Percentiles rank a stretch among this genome's conserved stretches.
These are phyloP conservation scores for Hypericum perforatum DNA, from an alignment of 345 rosid genomes.

Conservation along the genomic window DNA sequence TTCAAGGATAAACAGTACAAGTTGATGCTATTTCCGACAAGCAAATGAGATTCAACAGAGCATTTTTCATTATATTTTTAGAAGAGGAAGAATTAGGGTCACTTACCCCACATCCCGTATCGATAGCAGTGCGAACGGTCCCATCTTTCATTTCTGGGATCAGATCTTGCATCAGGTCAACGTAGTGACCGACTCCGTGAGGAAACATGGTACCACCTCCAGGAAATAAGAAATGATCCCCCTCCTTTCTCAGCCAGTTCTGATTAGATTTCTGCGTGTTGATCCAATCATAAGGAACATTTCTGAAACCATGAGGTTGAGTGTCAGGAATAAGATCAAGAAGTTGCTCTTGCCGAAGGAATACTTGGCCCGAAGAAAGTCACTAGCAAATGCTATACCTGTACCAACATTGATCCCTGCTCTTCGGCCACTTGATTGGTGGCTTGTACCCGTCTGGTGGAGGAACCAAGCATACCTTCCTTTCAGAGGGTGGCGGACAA, in stretches of 20 bases:
- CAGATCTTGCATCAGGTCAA: conserved; percentile 84
- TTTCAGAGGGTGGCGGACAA: conserved; percentile 79
- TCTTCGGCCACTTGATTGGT: conserved; percentile 92
- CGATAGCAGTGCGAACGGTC: conserved; percentile 81
- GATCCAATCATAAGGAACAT: conserved; percentile 97
- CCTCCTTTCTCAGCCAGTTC: conserved; percentile 86
- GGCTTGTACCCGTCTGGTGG: conserved; percentile 96
- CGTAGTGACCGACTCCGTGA: conserved; percentile 83
- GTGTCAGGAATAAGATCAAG: no score
- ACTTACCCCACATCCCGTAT: conserved; percentile 97
- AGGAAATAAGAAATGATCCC: conserved; percentile 85
- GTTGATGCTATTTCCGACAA: neutral
- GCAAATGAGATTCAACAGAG: no score
- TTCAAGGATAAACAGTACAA: neutral
- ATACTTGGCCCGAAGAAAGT: neutral
- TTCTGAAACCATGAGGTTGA: conserved; percentile 36
- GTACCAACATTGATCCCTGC: conserved; percentile 91
- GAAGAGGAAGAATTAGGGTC: no score
- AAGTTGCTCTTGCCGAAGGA: neutral
- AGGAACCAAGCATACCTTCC: conserved; percentile 85
- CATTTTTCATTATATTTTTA: no score
- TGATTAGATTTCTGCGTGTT: conserved; percentile 95
- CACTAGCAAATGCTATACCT: conserved; percentile 38
- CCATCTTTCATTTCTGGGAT: conserved; percentile 96
- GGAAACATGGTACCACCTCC: conserved; percentile 99